Evolutionary conservation across 1,284 basidiomycete genomes (phyloP), one percentile per base, ranked within the genome.

Genomic region (Vanrija sp.): DNA sequence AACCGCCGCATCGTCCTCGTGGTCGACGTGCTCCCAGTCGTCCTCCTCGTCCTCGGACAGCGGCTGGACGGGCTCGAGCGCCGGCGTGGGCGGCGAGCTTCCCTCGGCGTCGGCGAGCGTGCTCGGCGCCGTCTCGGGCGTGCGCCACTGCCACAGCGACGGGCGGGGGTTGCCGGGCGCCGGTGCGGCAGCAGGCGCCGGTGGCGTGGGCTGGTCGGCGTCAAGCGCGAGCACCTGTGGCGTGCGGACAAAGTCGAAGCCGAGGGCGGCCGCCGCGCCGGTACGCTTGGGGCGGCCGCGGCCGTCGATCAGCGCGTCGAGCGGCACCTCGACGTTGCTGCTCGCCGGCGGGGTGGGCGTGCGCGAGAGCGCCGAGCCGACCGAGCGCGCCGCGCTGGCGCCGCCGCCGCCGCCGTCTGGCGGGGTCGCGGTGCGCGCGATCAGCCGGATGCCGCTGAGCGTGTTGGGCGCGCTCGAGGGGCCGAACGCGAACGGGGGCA

Each of bases 191-290:
- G 42, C 18, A 15, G 23, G 23, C 6, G 45, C 39, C 2, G 49
- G 38, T 16, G 38, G 7, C 16, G 38, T 46, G 34, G 29, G 12
- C 28, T 48, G 18, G 40, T 54, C 38, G 26, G 72, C 68, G 15
- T 63, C 62, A 3, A 73, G 39, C 25, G 69, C 63, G 3, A 71
- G 39, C 44, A 69, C 59, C 6, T 62, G 57, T 6, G 68, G 68
- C 43, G 66, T 71, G 25, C 68, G 57, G 15, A 75, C 62, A 23
- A 73, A 68, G 50, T 75, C 72, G 54, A 70, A 75, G 10, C 73
- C 73, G 12, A 75, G 53, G 0, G 67, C 58, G 0, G 66, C 64
- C 9, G 73, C 73, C 12, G 69, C 68, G 6, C 71, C 72, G 7
- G 65, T 64, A 40, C 69, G 60, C 54, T 69, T 68, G 46, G 69